Base-by-base conservation (phyloP, 352 stramenopile genomes). In the Phytopythium mirpurense region DNA sequence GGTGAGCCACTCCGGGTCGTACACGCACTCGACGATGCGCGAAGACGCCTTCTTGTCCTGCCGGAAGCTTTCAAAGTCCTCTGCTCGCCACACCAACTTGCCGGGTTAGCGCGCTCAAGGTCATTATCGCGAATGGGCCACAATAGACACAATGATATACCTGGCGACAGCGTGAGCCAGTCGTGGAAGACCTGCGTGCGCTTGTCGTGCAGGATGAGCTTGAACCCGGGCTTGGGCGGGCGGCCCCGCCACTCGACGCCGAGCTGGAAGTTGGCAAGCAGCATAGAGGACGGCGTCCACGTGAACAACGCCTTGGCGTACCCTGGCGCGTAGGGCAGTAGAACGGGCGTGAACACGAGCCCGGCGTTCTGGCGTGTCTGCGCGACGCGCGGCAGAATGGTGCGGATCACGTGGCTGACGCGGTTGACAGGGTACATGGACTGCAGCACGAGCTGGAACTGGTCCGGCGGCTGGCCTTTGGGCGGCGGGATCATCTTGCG, bases 191-290 rank as follows among this genome's bases (percentile, higher is more conserved):
- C 62, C 36, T 84, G 81, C 47, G 83, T 91, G 40, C 83, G 74
- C 47, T 93, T 95, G 48, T 95, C 82, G 65, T 88, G 84, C 19
- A 91, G 67, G 51, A 92, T 70, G 29, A 95, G 62, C 61, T 95
- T 95, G 64, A 91, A 95, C 5, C 83, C 82, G 5, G 80, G 76
- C 47, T 88, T 91, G 3, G 79, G 82, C 5, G 82, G 82, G 4
- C 83, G 67, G 27, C 81, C 79, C 41, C 83, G 56, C 83, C 83
- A 94, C 55, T 94, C 83, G 11, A 94, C 81, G 21, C 79, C 74
- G 16, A 94, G 61, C 48, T 94, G 83, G 46, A 94, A 94, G 40
- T 86, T 78, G 12, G 78, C 79, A 35, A 73, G 78, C 26, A 88
- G 47, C 52, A 83, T 61, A 5, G 68, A 51, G 6, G 70, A 62